Conservation (phyloP, 106 monocot genomes). For the Iris macrosiphon region DNA sequence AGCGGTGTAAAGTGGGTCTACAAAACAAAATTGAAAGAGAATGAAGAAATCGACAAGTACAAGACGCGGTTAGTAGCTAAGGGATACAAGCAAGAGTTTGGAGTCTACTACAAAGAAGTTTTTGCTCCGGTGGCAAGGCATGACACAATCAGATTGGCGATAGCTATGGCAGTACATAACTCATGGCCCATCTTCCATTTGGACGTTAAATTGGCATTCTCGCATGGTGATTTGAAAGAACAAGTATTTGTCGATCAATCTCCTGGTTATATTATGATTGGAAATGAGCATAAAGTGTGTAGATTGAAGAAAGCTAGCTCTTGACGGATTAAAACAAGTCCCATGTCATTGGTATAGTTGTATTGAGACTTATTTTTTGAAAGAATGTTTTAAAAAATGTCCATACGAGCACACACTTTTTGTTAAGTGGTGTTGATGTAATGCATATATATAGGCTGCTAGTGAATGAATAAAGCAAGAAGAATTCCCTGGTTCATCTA, state of each 20-base stretch:
- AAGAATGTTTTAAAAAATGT: neutral
- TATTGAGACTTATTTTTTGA: neutral
- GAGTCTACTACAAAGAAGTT: neutral
- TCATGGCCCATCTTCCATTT: neutral
- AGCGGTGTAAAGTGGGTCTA: conserved; percentile 1
- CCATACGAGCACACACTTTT: neutral
- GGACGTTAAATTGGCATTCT: neutral
- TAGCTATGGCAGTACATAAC: neutral
- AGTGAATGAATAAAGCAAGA: too few species aligned
- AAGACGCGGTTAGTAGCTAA: neutral
- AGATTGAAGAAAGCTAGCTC: neutral
- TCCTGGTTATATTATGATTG: neutral
- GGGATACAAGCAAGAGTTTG: neutral
- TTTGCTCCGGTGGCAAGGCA: neutral
- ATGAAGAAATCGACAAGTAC: neutral
- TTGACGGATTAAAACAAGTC: neutral
- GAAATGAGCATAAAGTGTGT: neutral
- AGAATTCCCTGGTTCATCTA: too few species aligned
- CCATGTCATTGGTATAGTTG: neutral
- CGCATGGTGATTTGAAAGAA: neutral
- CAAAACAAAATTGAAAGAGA: neutral
- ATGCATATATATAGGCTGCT: too few species aligned
- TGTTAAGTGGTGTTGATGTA: too few species aligned
- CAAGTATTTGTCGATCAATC: neutral
- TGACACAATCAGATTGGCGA: neutral